Conservation (phyloP, 768 basidiomycete genomes). For the Xerocomellus intermedius region DNA sequence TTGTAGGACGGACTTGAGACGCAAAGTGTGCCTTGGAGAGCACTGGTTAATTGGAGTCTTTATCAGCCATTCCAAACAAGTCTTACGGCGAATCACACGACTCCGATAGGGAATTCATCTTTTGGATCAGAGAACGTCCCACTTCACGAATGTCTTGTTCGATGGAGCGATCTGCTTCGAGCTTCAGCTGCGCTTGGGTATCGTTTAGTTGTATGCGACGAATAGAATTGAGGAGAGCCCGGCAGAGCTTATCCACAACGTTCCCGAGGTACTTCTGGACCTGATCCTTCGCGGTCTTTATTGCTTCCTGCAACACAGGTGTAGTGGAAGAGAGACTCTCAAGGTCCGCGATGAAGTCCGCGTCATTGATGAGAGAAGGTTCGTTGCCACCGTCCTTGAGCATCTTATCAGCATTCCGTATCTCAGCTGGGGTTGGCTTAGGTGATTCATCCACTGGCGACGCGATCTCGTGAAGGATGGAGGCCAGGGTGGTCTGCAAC, state of each 20-base stretch:
- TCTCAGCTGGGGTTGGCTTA: conserved; percentile 15
- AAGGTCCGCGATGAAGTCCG: conserved; percentile 24
- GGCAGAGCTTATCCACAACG: too few relatives aligned
- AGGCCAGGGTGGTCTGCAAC: conserved; percentile 10
- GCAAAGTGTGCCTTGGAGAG: conserved; percentile 16
- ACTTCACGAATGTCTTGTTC: too few relatives aligned
- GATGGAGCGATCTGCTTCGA: too few relatives aligned
- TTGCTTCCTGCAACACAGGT: conserved; percentile 17
- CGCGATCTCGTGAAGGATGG: conserved; percentile 15
- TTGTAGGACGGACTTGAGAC: conserved; percentile 6
- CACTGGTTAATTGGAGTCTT: not conserved
- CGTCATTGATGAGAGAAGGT: conserved; percentile 18
- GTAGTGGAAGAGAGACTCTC: conserved; percentile 9
- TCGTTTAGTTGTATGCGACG: too few relatives aligned
- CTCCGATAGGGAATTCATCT: too few relatives aligned
- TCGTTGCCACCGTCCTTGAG: conserved; percentile 23
- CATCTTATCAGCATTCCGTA: conserved; percentile 14
- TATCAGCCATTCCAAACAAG: not conserved
- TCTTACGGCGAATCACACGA: conserved; percentile 19
- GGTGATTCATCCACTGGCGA: not conserved
- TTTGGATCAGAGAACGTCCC: too few relatives aligned
- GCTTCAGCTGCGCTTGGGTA: too few relatives aligned
- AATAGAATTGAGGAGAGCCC: too few relatives aligned
- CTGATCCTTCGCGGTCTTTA: conserved; percentile 2
- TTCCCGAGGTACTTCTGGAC: too few relatives aligned